Evolutionary conservation across 805 yeast species (phyloP), one percentile per base, ranked within the genome.

Genomic region (Monosporozyma yasuniensis): DNA sequence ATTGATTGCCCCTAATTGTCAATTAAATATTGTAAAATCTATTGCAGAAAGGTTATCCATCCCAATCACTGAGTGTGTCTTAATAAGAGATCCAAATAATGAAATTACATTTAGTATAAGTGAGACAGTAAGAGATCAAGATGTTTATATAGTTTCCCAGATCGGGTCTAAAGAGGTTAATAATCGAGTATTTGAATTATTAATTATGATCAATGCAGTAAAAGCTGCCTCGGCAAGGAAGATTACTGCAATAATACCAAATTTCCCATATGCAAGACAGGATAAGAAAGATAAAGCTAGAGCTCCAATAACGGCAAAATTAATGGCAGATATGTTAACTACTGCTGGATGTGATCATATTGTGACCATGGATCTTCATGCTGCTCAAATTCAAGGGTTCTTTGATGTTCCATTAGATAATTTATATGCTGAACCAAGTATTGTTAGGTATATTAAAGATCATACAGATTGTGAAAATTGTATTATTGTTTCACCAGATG

Each of bases 331-430:
- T 60, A 76, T 85, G 80, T 67, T 85, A 48, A 81, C 85, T 28
- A 83, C 91, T 12, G 90, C 93, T 9, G 95, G 95, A 2, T 86
- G 91, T 66, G 81, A 84, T 61, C 95, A 85, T 66, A 87, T 85
- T 21, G 84, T 85, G 60, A 85, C 95, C 16, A 81, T 85, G 90
- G 95, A 85, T 63, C 68, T 85, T 55, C 95, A 85, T 62, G 93
- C 93, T 14, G 80, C 90, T 18, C 95, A 85, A 64, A 85, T 85
- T 58, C 95, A 85, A 68, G 95, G 95, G 6, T 85, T 85, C 60
- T 85, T 85, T 57, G 81, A 80, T 55, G 83, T 83, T 23, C 95
- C 95, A 1, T 91, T 84, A 19, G 95, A 85, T 65, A 85, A 85
- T 64, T 69, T 85, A 57, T 85, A 85, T 61, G 91, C 91, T 19